A percentile compares a stretch with the other conserved stretches of the same genome.
phyloP scores from a whole-genome alignment of 768 basidiomycete genomes.

The Amanita phalloides region DNA sequence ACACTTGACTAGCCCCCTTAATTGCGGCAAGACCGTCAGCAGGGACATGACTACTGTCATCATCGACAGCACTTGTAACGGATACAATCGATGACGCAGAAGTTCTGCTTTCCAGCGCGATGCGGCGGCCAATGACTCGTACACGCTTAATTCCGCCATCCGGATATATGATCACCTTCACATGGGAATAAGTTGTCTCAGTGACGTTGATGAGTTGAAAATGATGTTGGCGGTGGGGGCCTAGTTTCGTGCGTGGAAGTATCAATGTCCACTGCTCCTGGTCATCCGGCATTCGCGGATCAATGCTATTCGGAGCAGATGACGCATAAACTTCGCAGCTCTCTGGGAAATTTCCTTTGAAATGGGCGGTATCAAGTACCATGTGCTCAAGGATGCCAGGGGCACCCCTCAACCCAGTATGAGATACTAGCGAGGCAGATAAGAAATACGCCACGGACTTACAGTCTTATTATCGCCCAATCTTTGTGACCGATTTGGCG shows the following conservation, averaged over 20 bases:
- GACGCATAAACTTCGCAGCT: slow-evolving; percentile 70
- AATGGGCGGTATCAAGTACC: slow-evolving; percentile 91
- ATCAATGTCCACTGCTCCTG: slow-evolving; percentile 62
- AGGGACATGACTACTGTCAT: not conserved
- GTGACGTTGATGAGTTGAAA: slow-evolving; percentile 70
- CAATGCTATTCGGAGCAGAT: slow-evolving; percentile 24
- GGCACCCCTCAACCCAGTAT: slow-evolving; percentile 42
- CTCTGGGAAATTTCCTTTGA: slow-evolving; percentile 93
- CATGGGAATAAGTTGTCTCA: slow-evolving; percentile 60
- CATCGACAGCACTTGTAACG: not conserved
- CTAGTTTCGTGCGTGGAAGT: slow-evolving; percentile 68
- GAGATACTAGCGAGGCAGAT: not conserved
- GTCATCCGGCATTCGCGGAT: slow-evolving; percentile 23
- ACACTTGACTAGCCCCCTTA: not conserved
- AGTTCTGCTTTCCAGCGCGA: slow-evolving; percentile 5
- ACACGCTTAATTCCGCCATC: slow-evolving; percentile 95
- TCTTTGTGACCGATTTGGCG: slow-evolving; percentile 74
- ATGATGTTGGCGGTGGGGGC: slow-evolving; percentile 83
- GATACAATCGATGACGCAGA: not conserved
- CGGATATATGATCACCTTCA: slow-evolving; percentile 83
- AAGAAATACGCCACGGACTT: slow-evolving; percentile 17
- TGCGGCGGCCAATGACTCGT: slow-evolving; percentile 62
- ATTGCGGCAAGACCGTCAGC: not conserved
- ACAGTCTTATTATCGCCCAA: slow-evolving; percentile 89
- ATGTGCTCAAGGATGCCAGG: slow-evolving; percentile 63